A percentile compares a stretch with the other conserved stretches of the same genome.
Evolutionary conservation across 2,329 filamentous ascomycete genomes (phyloP).

Genomic region (Westerdykella sp.): DNA sequence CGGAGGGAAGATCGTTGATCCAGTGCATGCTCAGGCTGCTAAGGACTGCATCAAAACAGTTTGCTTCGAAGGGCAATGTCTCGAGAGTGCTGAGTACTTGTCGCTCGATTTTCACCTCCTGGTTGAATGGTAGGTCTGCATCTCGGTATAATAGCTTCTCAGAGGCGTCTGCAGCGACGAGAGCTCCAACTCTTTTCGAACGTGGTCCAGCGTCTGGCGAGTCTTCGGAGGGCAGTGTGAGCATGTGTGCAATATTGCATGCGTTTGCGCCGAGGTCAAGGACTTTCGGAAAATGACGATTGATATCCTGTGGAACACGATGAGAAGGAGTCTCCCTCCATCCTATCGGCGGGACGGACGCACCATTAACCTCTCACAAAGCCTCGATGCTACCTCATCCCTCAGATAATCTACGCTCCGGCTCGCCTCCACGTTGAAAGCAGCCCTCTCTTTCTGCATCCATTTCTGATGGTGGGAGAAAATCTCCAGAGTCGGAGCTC

Average conservation of each 20-base stretch:
- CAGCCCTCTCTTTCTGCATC: slow-evolving; percentile 84
- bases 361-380: slow-evolving; percentile 81
- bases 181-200: slow-evolving; percentile 61
- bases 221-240: slow-evolving; percentile 58
- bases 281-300: slow-evolving; percentile 73
- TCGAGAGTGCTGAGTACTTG: slow-evolving; percentile 71
- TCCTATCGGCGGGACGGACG: slow-evolving; percentile 4
- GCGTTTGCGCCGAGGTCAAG: slow-evolving; percentile 94
- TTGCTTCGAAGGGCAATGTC: slow-evolving; percentile 65
- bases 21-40: slow-evolving; percentile 89
- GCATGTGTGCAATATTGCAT: slow-evolving; percentile 82
- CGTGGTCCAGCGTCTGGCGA: slow-evolving; percentile 60
- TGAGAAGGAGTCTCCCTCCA: slow-evolving; percentile 1
- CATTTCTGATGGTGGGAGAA: slow-evolving; percentile 88
- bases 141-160: slow-evolving; percentile 74
- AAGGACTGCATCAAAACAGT: slow-evolving; percentile 81
- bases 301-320: slow-evolving; percentile 66
- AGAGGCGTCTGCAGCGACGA: slow-evolving; percentile 80
- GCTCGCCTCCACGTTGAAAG: slow-evolving; percentile 61
- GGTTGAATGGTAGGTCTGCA: slow-evolving; percentile 65
- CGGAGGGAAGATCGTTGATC: slow-evolving; percentile 90
- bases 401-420: slow-evolving; percentile 85
- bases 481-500: slow-evolving; percentile 74
- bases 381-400: slow-evolving; percentile 78
- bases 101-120: slow-evolving; percentile 63